Evolutionary conservation across 805 yeast genomes (phyloP).

Genomic region (Saturnispora diversa): DNA sequence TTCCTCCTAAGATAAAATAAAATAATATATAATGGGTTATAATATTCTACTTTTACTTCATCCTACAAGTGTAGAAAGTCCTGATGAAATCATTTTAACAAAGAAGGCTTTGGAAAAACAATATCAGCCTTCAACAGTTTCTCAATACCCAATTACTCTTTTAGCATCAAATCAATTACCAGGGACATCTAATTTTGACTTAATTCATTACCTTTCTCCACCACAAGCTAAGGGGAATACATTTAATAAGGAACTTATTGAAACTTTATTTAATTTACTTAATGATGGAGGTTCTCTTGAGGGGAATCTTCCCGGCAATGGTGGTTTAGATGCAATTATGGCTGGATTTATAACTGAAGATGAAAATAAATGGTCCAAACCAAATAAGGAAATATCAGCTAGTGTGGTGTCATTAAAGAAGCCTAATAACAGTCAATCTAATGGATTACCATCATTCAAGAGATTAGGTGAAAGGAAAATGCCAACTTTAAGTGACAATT

Average conservation of each 20-base stretch:
- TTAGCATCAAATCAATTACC: constrained; percentile 41
- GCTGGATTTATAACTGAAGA: constrained; percentile 48
- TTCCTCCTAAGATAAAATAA: background rate
- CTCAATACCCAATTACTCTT: constrained; percentile 52
- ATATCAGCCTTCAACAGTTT: constrained; percentile 27
- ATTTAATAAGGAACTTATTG: constrained; percentile 40
- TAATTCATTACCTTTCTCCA: constrained; percentile 51
- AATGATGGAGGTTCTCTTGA: constrained; percentile 37
- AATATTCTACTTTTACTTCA: constrained; percentile 44
- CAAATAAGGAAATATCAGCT: constrained; percentile 25
- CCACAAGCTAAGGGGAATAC: constrained; percentile 35
- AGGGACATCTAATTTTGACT: constrained; percentile 30
- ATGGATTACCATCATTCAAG: constrained; percentile 26
- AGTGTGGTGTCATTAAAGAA: constrained; percentile 21
- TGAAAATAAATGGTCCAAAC: constrained; percentile 49
- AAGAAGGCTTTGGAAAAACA: constrained; percentile 29
- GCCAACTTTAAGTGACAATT: constrained; percentile 24
- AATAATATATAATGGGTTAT: background rate
- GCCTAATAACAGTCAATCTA: constrained; percentile 3
- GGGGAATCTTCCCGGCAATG: constrained; percentile 48
- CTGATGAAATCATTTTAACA: constrained; percentile 34
- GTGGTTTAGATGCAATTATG: constrained; percentile 53
- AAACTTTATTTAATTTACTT: constrained; percentile 34
- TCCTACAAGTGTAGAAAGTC: constrained; percentile 58
- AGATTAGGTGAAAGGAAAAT: constrained; percentile 22